Evolutionary conservation across 2,329 filamentous ascomycete species (phyloP).

Genomic region (Penicillium sp.): DNA sequence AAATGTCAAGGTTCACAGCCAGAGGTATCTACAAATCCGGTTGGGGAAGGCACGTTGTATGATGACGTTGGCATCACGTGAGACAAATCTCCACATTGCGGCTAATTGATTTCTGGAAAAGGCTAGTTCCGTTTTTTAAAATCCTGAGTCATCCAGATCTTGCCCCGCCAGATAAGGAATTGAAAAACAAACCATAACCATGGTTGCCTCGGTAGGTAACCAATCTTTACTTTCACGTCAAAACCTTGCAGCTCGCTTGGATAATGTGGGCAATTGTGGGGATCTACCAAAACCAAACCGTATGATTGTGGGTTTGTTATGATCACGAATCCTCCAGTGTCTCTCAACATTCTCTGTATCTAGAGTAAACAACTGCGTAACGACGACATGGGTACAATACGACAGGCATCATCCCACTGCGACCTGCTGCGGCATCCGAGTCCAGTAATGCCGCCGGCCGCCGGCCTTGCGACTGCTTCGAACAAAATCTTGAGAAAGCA

Average conservation of each 20-base stretch:
- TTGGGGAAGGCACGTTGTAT: slow-evolving; percentile 15
- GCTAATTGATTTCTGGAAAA: slow-evolving; percentile 11
- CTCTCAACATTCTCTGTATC: slow-evolving; percentile 1
- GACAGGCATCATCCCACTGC: not conserved
- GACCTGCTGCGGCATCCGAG: slow-evolving; percentile 2
- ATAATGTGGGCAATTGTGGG: not conserved
- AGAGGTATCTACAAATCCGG: slow-evolving; percentile 11
- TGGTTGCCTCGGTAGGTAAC: not conserved
- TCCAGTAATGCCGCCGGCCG: not conserved
- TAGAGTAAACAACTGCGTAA: not conserved
- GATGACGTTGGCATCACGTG: slow-evolving; percentile 26
- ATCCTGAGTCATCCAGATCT: slow-evolving; percentile 8
- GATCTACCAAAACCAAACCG: not conserved
- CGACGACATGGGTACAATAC: not conserved
- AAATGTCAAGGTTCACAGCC: not conserved
- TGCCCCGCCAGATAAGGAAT: slow-evolving; percentile 8
- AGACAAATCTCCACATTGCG: not conserved
- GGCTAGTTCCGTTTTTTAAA: slow-evolving; percentile 1
- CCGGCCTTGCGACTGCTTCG: slow-evolving; percentile 1
- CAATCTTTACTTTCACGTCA: not conserved
- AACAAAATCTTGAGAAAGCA: slow-evolving; percentile 1
- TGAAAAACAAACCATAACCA: slow-evolving; percentile 2
- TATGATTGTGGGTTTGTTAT: not conserved
- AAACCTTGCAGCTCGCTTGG: not conserved
- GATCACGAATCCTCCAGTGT: not conserved